phyloP scores from a whole-genome alignment of 345 rosid species.

The Barbarea vulgaris region DNA sequence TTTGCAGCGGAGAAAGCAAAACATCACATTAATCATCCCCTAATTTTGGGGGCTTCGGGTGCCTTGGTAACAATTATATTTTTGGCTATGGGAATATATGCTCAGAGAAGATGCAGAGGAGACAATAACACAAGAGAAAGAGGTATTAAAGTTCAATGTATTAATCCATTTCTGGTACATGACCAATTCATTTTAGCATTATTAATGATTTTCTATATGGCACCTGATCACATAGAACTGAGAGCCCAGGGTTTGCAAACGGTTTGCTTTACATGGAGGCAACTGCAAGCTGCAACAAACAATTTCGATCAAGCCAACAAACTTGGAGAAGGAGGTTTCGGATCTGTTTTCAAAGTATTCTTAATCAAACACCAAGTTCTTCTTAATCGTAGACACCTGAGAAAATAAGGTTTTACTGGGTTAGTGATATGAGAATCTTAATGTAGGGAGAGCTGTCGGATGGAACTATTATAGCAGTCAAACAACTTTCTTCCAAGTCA shows the following conservation, averaged over 20 bases:
- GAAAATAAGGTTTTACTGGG: not conserved
- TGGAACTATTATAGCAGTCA: slow-evolving; percentile 45
- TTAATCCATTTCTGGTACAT: not conserved
- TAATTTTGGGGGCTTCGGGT: slow-evolving; percentile 1
- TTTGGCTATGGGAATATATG: slow-evolving; percentile 38
- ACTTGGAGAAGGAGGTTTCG: not conserved
- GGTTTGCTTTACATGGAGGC: slow-evolving; percentile 30
- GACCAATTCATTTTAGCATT: not conserved
- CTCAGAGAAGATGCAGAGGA: slow-evolving; percentile 28
- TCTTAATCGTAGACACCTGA: not conserved
- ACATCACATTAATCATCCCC: not conserved
- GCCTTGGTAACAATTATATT: slow-evolving; percentile 19
- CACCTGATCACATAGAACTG: slow-evolving; percentile 5
- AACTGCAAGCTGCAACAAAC: slow-evolving; percentile 25
- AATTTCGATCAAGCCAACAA: slow-evolving; percentile 30
- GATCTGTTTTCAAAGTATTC: not conserved
- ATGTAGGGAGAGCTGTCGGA: slow-evolving; percentile 34
- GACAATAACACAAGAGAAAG: slow-evolving; percentile 8
- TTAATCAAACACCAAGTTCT: not conserved
- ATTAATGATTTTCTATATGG: not conserved
- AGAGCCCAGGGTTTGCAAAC: slow-evolving; percentile 20
- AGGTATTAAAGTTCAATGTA: slow-evolving; percentile 11
- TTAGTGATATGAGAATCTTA: not conserved
- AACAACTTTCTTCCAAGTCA: slow-evolving; percentile 48
- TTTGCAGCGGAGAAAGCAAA: slow-evolving; percentile 19